These are phyloP conservation scores for Protostelium mycophagum DNA, from an alignment of 78 protist species.

Conservation along the genomic window DNA sequence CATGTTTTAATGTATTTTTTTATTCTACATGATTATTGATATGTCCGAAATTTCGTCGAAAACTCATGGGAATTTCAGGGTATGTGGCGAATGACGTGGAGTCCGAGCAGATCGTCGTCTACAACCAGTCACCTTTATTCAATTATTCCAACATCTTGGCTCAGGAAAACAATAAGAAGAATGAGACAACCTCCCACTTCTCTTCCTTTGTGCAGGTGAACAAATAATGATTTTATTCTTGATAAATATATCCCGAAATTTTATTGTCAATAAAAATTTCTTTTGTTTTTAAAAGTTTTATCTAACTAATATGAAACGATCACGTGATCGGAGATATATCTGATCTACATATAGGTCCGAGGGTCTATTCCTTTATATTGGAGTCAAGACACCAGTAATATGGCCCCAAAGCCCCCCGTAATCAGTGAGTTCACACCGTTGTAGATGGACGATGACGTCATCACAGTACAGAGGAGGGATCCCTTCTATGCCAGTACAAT, in stretches of 20 bases:
- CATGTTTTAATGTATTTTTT: too few relatives aligned
- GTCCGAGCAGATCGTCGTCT: conserved; percentile 90
- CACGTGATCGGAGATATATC: not conserved
- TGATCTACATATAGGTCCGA: conserved; percentile 75
- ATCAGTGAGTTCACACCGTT: not conserved
- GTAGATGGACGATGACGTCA: not conserved
- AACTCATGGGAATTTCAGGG: conserved; percentile 43
- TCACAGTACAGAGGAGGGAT: conserved; percentile 68
- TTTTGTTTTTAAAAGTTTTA: too few relatives aligned
- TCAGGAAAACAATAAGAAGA: not conserved
- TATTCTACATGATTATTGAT: not conserved
- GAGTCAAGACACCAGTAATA: conserved; percentile 81
- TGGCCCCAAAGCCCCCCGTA: conserved; percentile 70
- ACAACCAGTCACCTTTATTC: conserved; percentile 11
- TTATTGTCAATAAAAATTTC: too few relatives aligned
- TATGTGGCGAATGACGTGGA: conserved; percentile 97
- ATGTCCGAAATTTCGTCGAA: not conserved
- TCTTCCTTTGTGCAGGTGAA: conserved; percentile 31
- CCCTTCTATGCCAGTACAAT: conserved; percentile 76
- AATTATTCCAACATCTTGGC: not conserved
- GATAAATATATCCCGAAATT: too few relatives aligned
- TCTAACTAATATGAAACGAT: too few relatives aligned
- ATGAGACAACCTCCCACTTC: conserved; percentile 19
- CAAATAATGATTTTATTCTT: too few relatives aligned
- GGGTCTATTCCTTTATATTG: conserved; percentile 97